Percentiles rank a stretch among this genome's conserved stretches.
Conservation (phyloP, 805 yeast species). For the Ogataea henricii region DNA sequence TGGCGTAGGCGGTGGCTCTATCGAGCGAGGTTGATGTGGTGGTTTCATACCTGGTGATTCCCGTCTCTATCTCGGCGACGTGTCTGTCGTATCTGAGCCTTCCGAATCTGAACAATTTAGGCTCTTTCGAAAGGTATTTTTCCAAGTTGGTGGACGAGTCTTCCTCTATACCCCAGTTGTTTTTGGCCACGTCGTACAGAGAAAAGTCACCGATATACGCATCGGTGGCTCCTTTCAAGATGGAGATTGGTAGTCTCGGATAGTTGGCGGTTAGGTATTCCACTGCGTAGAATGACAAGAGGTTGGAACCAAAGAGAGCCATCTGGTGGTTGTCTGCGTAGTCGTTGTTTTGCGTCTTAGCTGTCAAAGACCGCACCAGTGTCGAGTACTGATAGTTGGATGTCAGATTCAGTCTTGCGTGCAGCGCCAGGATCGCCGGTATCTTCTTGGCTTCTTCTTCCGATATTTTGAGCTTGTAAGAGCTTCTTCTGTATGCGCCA, state of each 20-base stretch:
- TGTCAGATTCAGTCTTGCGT: constrained; percentile 72
- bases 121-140: constrained; percentile 68
- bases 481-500: constrained; percentile 34
- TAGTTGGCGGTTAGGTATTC: constrained; percentile 73
- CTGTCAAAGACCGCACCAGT: constrained; percentile 79
- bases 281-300: constrained; percentile 72
- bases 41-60: constrained; percentile 44
- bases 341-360: constrained; percentile 41
- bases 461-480: constrained; percentile 35
- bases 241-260: constrained; percentile 86
- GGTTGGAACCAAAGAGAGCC: constrained; percentile 76
- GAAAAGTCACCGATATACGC: constrained; percentile 71
- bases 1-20: constrained; percentile 50
- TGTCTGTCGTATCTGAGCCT: constrained; percentile 52
- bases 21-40: constrained; percentile 29
- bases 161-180: constrained; percentile 84
- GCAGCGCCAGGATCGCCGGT: constrained; percentile 77
- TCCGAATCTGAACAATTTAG: constrained; percentile 68
- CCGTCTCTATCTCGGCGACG: constrained; percentile 53
- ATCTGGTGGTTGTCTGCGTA: constrained; percentile 76
- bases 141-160: constrained; percentile 66
- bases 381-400: constrained; percentile 57
- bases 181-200: constrained; percentile 63
- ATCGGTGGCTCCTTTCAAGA: constrained; percentile 74
- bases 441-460: constrained; percentile 58